A percentile compares a stretch with the other conserved stretches of the same genome.
Evolutionary conservation across 106 monocot species (phyloP).

Genomic region (Amphibolis antarctica): DNA sequence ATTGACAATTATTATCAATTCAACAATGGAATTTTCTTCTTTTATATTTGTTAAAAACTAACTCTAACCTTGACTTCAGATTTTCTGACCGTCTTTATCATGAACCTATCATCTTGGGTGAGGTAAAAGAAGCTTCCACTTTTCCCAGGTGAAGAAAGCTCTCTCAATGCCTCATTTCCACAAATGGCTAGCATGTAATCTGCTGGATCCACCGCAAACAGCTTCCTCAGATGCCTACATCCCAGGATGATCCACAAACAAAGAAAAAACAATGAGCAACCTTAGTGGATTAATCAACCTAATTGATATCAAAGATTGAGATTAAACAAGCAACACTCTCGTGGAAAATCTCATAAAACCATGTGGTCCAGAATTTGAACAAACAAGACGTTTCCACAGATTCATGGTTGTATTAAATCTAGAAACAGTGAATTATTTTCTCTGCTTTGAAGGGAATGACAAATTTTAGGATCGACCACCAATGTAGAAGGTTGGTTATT

Average conservation of each 20-base stretch:
- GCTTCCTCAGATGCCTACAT: conserved; percentile 66
- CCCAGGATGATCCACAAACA: neutral
- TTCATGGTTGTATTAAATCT: no score
- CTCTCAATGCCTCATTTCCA: conserved; percentile 73
- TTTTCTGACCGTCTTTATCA: conserved; percentile 90
- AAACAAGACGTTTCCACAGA: no score
- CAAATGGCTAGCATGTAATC: conserved; percentile 94
- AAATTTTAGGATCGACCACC: no score
- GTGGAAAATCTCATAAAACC: no score
- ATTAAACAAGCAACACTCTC: no score
- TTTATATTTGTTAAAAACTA: no score
- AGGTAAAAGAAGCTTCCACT: conserved; percentile 92
- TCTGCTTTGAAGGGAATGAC: no score
- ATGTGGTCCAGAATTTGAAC: no score
- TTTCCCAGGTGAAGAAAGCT: conserved; percentile 85
- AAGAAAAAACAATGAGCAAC: neutral
- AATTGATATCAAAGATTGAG: no score
- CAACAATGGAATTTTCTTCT: no score
- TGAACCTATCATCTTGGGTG: conserved; percentile 83
- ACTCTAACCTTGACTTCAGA: conserved; percentile 77
- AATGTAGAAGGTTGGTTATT: neutral
- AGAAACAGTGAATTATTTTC: no score
- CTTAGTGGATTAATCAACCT: neutral
- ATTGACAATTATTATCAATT: no score
- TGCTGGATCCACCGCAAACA: conserved; percentile 72